Conservation (phyloP, 148 eudicot species). For the Oxyria digyna region DNA sequence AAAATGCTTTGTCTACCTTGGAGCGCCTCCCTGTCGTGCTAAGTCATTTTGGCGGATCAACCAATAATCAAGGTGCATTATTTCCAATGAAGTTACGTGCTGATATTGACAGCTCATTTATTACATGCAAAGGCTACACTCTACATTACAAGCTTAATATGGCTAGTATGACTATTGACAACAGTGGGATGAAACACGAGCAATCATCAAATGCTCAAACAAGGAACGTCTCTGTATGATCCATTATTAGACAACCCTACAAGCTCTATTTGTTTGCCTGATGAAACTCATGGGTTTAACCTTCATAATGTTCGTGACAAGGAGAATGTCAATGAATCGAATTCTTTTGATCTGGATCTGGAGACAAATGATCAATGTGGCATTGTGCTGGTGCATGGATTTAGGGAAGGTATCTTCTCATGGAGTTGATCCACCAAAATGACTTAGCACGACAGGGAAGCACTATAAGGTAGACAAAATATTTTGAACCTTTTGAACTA, state of each 20-base stretch:
- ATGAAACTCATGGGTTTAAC: conserved; percentile 52
- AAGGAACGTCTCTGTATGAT: conserved; percentile 51
- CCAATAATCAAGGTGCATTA: conserved; percentile 42
- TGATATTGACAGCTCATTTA: conserved; percentile 74
- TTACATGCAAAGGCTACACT: conserved; percentile 52
- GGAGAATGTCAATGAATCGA: conserved; percentile 23
- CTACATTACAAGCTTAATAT: conserved; percentile 82
- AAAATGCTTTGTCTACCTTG: too few relatives aligned
- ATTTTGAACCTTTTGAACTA: too few relatives aligned
- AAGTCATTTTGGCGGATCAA: too few relatives aligned
- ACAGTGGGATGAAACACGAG: conserved; percentile 25
- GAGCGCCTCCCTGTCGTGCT: too few relatives aligned
- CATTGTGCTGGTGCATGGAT: conserved; percentile 81
- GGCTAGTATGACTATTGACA: conserved; percentile 43
- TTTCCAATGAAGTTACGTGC: conserved; percentile 71
- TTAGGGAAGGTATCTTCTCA: conserved; percentile 95
- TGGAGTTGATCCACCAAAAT: too few relatives aligned
- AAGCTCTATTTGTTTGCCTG: conserved; percentile 34
- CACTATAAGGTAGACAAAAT: too few relatives aligned
- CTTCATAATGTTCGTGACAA: conserved; percentile 40
- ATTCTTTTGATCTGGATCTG: conserved; percentile 27
- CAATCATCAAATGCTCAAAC: conserved; percentile 31
- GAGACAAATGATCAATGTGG: conserved; percentile 54
- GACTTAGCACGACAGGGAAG: too few relatives aligned
- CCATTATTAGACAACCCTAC: conserved; percentile 50